These are phyloP conservation scores for Scedosporium dehoogii DNA, from an alignment of 2,329 filamentous ascomycete species.

Conservation along the genomic window DNA sequence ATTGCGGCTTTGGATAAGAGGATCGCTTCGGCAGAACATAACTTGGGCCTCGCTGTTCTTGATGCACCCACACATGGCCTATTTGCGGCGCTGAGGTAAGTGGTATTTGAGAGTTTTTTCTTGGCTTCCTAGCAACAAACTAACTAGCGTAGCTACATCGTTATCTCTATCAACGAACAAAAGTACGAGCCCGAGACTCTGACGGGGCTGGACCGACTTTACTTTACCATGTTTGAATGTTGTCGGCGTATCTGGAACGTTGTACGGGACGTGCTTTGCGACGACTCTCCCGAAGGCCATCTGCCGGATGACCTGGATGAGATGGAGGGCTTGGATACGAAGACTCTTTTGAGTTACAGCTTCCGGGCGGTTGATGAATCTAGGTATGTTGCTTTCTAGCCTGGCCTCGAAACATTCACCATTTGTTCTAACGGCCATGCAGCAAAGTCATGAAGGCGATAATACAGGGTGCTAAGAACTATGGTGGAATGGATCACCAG, in stretches of 20 bases:
- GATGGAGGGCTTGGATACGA: slow-evolving; percentile 63
- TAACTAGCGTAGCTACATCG: slow-evolving; percentile 5
- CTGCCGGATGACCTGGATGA: slow-evolving; percentile 68
- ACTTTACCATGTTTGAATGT: slow-evolving; percentile 28
- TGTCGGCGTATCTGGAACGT: slow-evolving; percentile 66
- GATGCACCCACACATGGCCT: slow-evolving; percentile 60
- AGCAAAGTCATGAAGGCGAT: slow-evolving; percentile 48
- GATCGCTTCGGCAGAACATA: slow-evolving; percentile 48
- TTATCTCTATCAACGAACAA: slow-evolving; percentile 11
- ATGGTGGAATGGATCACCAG: neutral
- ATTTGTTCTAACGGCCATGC: slow-evolving; percentile 12
- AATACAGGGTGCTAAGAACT: slow-evolving; percentile 4
- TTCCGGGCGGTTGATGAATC: slow-evolving; percentile 94
- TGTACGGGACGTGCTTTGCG: slow-evolving; percentile 71
- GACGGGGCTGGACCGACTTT: slow-evolving; percentile 7
- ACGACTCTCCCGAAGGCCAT: slow-evolving; percentile 90
- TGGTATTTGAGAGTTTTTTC: neutral
- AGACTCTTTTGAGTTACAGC: slow-evolving; percentile 86
- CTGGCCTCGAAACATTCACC: neutral
- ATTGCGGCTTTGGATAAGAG: slow-evolving; percentile 55
- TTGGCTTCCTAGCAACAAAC: neutral
- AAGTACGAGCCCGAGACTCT: slow-evolving; percentile 7
- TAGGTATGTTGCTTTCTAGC: slow-evolving; percentile 43
- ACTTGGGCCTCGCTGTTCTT: slow-evolving; percentile 58
- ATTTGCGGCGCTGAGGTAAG: slow-evolving; percentile 50